These are phyloP conservation scores for Trichoderma citrinoviride DNA, from an alignment of 2,329 filamentous ascomycete genomes.

Conservation along the genomic window DNA sequence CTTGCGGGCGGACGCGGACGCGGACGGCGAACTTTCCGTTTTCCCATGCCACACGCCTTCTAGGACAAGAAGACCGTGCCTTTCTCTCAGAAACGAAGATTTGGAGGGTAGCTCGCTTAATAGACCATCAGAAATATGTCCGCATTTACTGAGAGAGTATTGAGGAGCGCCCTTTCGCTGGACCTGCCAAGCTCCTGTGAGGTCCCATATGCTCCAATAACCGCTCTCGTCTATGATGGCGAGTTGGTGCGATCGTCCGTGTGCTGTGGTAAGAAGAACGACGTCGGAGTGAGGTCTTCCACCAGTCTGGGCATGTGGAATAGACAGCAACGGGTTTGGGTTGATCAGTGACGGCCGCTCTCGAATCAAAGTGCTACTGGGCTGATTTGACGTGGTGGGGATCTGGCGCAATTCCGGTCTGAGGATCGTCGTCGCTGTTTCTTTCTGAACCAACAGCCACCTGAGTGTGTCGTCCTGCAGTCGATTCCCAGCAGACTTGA, in stretches of 20 bases:
- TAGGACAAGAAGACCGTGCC: slow-evolving; percentile 46
- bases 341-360: slow-evolving; percentile 51
- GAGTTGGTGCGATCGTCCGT: slow-evolving; percentile 56
- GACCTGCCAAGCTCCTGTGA: slow-evolving; percentile 40
- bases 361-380: slow-evolving; percentile 14
- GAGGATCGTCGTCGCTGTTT: slow-evolving; percentile 50
- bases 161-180: slow-evolving; percentile 35
- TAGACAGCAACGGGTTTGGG: slow-evolving; percentile 51
- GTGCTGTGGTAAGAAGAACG: slow-evolving; percentile 56
- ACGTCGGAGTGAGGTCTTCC: slow-evolving; percentile 59
- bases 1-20: slow-evolving; percentile 19
- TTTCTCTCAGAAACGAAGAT: slow-evolving; percentile 34
- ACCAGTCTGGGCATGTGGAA: slow-evolving; percentile 54
- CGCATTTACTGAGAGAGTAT: slow-evolving; percentile 38
- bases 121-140: slow-evolving; percentile 44
- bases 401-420: slow-evolving; percentile 47
- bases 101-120: slow-evolving; percentile 34
- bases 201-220: slow-evolving; percentile 66
- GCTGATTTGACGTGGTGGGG: slow-evolving; percentile 1
- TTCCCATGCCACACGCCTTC: slow-evolving; percentile 31
- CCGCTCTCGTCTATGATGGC: slow-evolving; percentile 64
- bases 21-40: slow-evolving; percentile 25
- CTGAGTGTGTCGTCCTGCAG: slow-evolving; percentile 39
- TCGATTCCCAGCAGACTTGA: slow-evolving; percentile 48
- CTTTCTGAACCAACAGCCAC: slow-evolving; percentile 56